phyloP scores from a whole-genome alignment of 257 asterid genomes.

The Nemophila menziesii region DNA sequence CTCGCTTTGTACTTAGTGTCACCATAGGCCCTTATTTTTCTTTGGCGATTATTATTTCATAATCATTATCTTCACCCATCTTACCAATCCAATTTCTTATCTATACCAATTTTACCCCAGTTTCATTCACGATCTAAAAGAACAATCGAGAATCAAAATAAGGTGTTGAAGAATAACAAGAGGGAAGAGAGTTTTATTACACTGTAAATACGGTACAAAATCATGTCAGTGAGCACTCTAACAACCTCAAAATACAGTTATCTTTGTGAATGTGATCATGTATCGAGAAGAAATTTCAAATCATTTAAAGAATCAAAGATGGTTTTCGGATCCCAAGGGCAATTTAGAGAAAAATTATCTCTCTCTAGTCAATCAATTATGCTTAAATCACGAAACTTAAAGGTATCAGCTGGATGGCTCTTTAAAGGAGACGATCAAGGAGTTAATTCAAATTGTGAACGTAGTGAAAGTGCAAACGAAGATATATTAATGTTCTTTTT shows the following conservation, averaged over 20 bases:
- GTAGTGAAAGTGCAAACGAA: constrained; percentile 79
- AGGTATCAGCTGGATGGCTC: constrained; percentile 76
- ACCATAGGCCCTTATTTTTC: no score
- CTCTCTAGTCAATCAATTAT: constrained; percentile 19
- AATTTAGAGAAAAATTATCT: constrained; percentile 22
- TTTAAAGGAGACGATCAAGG: constrained; percentile 58
- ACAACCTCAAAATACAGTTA: constrained; percentile 42
- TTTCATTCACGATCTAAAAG: no score
- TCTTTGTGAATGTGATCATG: constrained; percentile 28
- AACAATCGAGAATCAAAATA: background rate
- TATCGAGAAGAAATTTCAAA: constrained; percentile 30
- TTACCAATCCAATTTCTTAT: no score
- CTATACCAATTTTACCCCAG: no score
- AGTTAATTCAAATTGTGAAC: constrained; percentile 63
- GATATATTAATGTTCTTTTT: constrained; percentile 91
- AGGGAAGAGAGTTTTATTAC: constrained; percentile 12
- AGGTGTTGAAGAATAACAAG: constrained; percentile 2
- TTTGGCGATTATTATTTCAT: no score
- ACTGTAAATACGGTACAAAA: constrained; percentile 38
- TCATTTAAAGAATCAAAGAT: constrained; percentile 23
- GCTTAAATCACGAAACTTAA: constrained; percentile 31
- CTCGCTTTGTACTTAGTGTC: no score
- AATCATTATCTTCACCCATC: no score
- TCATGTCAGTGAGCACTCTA: constrained; percentile 35
- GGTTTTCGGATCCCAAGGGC: constrained; percentile 31